Percentiles rank a stretch among this genome's conserved stretches.
Evolutionary conservation across 768 basidiomycete species (phyloP).

Genomic region (Kondoa malvinella): DNA sequence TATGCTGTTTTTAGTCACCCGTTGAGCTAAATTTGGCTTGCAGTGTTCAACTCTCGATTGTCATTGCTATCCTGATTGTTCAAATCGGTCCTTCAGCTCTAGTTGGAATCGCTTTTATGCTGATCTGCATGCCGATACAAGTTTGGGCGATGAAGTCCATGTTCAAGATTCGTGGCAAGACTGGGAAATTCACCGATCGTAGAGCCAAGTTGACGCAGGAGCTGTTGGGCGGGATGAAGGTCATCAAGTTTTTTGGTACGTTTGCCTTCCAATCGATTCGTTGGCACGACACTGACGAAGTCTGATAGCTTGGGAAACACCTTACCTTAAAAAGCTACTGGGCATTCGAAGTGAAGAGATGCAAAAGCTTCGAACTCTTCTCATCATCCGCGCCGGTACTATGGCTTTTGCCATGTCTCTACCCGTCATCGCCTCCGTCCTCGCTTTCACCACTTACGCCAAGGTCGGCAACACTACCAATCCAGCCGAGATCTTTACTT

Average conservation of each 20-base stretch:
- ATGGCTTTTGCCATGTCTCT: constrained; percentile 32
- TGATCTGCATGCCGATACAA: constrained; percentile 58
- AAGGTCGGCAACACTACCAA: constrained; percentile 50
- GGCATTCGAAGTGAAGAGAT: constrained; percentile 58
- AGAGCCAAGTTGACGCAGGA: constrained; percentile 79
- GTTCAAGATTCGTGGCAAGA: constrained; percentile 50
- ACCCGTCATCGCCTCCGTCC: constrained; percentile 61
- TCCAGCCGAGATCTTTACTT: constrained; percentile 62
- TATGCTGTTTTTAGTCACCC: neutral
- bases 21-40: neutral
- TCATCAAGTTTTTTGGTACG: constrained; percentile 62
- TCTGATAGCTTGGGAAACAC: constrained; percentile 31
- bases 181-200: constrained; percentile 77
- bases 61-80: constrained; percentile 49
- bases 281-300: neutral
- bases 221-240: constrained; percentile 68
- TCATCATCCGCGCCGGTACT: constrained; percentile 27
- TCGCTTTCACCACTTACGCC: constrained; percentile 53
- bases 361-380: constrained; percentile 36
- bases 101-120: constrained; percentile 46
- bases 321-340: constrained; percentile 57
- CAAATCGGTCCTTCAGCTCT: constrained; percentile 51
- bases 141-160: constrained; percentile 54
- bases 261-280: neutral
- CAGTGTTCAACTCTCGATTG: constrained; percentile 53